Base-by-base conservation (phyloP, 2,329 filamentous ascomycete species). In the Shiraia bambusicola region DNA sequence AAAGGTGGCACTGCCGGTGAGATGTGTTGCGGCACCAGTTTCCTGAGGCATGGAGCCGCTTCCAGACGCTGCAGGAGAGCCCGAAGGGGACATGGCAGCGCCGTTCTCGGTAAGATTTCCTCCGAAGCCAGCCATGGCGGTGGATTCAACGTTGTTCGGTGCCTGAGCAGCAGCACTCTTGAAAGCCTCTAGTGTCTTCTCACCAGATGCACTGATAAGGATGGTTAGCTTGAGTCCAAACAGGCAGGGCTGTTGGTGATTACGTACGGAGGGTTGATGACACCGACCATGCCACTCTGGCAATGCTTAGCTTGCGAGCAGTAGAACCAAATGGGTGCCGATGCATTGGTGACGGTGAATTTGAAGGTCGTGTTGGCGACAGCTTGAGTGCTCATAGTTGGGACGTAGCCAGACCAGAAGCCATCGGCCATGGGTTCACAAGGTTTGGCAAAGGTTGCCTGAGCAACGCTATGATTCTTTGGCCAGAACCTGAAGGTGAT, bases 311-410 rank as follows among this genome's bases (percentile, higher is more conserved):
- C 65, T 39, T 67, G 66, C n/a, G 63, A 58, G 59, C 68, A 71
- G 59, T 71, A 71, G 56, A 66, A 67, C 62, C 66, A 69, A 45
- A 69, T 52, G n/a, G 68, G 68, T 11, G 56, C 47, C 11, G 64
- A 65, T 28, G 59, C 63, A 33, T 69, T 66, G 10, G 37, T 64
- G 42, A 71, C 63, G 11, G 54, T 56, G 45, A 63, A 57, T 32
- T 53, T 58, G 54, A 65, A 71, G 6, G 58, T 61, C 33, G 40
- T 52, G 29, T 51, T 43, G 10, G 63, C 52, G 9, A 54, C 60
- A 10, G 46, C 52, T 9, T 50, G 42, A n/a, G 50, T 54, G 25
- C 50, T 47, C 29, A 47, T 50, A 19, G 56, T 59, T 14, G 62
- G 60, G 8, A 70, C 58, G 44, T 59, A 70, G 29, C 67, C 67